Percentiles rank a stretch among this genome's conserved stretches.
phyloP scores from a whole-genome alignment of 495 filamentous ascomycete genomes.

The Penicillium bovifimosum region DNA sequence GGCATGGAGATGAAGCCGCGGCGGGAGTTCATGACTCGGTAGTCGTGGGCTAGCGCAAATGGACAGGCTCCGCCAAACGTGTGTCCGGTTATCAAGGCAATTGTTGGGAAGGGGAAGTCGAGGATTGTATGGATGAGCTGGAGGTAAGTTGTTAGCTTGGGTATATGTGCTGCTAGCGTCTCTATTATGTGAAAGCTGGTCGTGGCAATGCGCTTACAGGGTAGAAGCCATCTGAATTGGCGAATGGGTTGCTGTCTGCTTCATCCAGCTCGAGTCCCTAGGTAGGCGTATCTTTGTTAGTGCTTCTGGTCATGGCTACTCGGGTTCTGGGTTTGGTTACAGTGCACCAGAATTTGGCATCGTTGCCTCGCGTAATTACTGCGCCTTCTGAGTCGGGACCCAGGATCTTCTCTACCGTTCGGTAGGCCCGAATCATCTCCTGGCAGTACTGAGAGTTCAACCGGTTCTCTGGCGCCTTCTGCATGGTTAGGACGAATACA shows the following conservation, averaged over 20 bases:
- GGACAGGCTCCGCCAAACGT: constrained; percentile 48
- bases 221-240: constrained; percentile 48
- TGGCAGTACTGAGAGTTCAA: constrained; percentile 42
- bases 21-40: constrained; percentile 47
- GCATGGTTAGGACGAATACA: constrained; percentile 47
- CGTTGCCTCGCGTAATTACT: constrained; percentile 42
- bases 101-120: constrained; percentile 48
- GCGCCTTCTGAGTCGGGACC: constrained; percentile 39
- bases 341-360: constrained; percentile 50
- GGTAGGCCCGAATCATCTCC: constrained; percentile 44
- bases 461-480: constrained; percentile 46
- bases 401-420: constrained; percentile 36
- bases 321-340: constrained; percentile 7
- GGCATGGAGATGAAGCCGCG: constrained; percentile 48
- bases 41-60: constrained; percentile 44
- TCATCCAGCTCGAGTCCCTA: constrained; percentile 47
- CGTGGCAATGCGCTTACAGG: constrained; percentile 19
- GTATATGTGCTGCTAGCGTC: not conserved
- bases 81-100: constrained; percentile 46
- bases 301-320: not conserved
- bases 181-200: not conserved
- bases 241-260: constrained; percentile 40
- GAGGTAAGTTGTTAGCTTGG: not conserved
- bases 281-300: not conserved
- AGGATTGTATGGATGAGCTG: constrained; percentile 45